phyloP scores from a whole-genome alignment of 768 basidiomycete genomes.

The Hortiboletus campestris region DNA sequence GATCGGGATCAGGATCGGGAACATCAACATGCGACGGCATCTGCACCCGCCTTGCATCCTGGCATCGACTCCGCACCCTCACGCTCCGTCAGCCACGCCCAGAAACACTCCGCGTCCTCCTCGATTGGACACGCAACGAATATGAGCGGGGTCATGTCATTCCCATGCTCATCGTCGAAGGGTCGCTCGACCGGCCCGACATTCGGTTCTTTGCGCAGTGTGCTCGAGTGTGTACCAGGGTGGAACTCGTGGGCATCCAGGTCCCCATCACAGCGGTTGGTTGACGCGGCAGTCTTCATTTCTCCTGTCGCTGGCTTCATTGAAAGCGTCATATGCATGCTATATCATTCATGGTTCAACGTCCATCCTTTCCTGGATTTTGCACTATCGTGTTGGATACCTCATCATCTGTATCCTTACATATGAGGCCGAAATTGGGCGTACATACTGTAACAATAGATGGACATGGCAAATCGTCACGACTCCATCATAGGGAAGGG shows the following conservation, averaged over 20 bases:
- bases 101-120: conserved; percentile 18
- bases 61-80: conserved; percentile 21
- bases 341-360: neutral
- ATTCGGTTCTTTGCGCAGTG: conserved; percentile 14
- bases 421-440: neutral
- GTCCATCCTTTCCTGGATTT: neutral
- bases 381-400: neutral
- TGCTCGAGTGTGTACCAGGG: conserved; percentile 8
- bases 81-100: conserved; percentile 23
- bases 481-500: neutral
- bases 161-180: conserved; percentile 22
- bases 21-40: neutral
- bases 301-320: neutral
- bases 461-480: neutral
- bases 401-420: conserved; percentile 4
- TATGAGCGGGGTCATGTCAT: conserved; percentile 3
- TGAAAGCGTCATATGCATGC: neutral
- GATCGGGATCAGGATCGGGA: neutral
- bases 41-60: conserved; percentile 9
- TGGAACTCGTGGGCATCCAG: conserved; percentile 14
- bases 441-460: conserved; percentile 7
- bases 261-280: neutral
- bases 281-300: neutral
- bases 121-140: conserved; percentile 23
- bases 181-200: conserved; percentile 14